A percentile compares a stretch with the other conserved stretches of the same genome.
These are phyloP conservation scores for Alternaria arbusti DNA, from an alignment of 2,329 filamentous ascomycete genomes.

Conservation along the genomic window DNA sequence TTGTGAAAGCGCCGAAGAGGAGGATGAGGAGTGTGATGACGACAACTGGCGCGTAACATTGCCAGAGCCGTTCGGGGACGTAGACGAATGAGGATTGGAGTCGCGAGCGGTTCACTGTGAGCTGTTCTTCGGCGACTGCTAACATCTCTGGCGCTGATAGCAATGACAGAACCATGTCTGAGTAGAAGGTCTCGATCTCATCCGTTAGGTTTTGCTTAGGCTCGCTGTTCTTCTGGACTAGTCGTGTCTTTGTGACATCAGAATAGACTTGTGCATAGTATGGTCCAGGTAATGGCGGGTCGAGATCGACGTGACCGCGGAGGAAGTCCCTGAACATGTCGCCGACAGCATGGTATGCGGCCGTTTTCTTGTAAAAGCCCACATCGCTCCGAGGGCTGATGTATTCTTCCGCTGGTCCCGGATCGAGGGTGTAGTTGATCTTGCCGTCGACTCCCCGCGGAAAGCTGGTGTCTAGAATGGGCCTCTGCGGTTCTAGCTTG, in stretches of 20 bases:
- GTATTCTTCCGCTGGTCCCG: conserved; percentile 30
- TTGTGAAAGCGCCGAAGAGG: conserved; percentile 34
- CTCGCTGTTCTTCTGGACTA: conserved; percentile 47
- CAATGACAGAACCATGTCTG: conserved; percentile 44
- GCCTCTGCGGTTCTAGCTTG: conserved; percentile 29
- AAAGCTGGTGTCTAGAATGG: conserved; percentile 41
- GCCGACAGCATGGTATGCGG: conserved; percentile 45
- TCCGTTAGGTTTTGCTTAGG: conserved; percentile 30
- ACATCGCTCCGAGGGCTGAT: conserved; percentile 35
- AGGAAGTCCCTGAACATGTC: conserved; percentile 41
- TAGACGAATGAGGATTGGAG: conserved; percentile 43
- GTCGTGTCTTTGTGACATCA: conserved; percentile 52
- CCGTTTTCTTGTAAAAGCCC: conserved; percentile 38
- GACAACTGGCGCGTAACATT: conserved; percentile 44
- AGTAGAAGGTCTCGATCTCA: conserved; percentile 39
- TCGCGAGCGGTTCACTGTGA: conserved; percentile 28
- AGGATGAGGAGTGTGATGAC: conserved; percentile 36
- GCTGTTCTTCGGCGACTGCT: conserved; percentile 19
- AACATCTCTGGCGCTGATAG: conserved; percentile 45
- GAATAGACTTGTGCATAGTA: conserved; percentile 35
- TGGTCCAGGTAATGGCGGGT: conserved; percentile 34
- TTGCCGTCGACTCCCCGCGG: conserved; percentile 45
- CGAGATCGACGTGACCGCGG: conserved; percentile 37
- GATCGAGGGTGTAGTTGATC: conserved; percentile 40
- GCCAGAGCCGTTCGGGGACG: conserved; percentile 37